phyloP scores from a whole-genome alignment of 148 eudicot species.

The Fagopyrum tataricum region DNA sequence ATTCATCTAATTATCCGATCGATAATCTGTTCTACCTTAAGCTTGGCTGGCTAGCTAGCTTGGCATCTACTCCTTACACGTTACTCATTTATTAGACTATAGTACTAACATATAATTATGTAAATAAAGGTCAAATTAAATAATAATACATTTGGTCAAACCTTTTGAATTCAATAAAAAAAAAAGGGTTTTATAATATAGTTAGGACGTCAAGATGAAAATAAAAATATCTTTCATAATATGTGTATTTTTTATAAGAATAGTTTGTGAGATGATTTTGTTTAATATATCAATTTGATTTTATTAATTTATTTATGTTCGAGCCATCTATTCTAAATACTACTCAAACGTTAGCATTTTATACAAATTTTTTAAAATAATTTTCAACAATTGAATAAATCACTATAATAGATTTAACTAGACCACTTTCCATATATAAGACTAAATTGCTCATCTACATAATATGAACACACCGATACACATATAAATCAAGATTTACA shows the following conservation, averaged over 20 bases:
- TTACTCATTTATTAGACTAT: neutral
- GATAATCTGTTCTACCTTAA: neutral
- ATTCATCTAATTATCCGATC: slow-evolving; percentile 1
- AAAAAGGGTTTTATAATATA: too few species aligned
- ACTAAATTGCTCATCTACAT: neutral
- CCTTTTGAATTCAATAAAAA: neutral
- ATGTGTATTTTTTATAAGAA: too few species aligned
- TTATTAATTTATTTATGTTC: too few species aligned
- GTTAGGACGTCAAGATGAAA: too few species aligned
- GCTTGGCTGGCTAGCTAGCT: neutral
- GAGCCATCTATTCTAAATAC: too few species aligned
- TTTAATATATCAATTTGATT: neutral
- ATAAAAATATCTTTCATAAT: too few species aligned
- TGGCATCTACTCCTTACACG: neutral
- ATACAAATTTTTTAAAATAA: too few species aligned
- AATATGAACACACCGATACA: neutral
- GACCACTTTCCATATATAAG: neutral
- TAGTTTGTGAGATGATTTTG: neutral
- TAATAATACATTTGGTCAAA: neutral
- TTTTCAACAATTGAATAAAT: too few species aligned
- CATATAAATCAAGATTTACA: neutral
- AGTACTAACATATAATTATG: neutral
- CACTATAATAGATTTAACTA: too few species aligned
- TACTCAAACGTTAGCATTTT: too few species aligned
- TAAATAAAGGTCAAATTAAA: neutral